phyloP scores from a whole-genome alignment of 179 eudicot genomes.

The Carnegiea gigantea region DNA sequence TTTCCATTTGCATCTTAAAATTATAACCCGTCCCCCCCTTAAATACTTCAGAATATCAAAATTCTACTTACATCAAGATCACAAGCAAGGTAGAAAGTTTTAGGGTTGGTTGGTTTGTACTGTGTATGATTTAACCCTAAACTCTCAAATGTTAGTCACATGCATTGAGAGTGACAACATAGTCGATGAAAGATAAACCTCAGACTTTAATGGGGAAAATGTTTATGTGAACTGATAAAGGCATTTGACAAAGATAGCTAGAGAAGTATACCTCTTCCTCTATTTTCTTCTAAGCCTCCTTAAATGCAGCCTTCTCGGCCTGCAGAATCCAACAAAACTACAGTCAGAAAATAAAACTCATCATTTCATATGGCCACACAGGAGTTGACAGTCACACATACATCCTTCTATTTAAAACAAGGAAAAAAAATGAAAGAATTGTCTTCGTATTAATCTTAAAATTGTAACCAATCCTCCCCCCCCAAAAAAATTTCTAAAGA shows the following conservation, averaged over 20 bases:
- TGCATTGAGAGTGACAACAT: not conserved
- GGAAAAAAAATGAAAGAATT: no score
- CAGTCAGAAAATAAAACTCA: constrained; percentile 6
- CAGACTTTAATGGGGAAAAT: not conserved
- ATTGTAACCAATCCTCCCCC: no score
- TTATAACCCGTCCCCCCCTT: no score
- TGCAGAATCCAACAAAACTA: constrained; percentile 31
- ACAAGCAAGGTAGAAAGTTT: not conserved
- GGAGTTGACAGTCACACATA: no score
- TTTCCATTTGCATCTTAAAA: no score
- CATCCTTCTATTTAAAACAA: no score
- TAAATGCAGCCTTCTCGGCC: no score
- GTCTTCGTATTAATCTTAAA: no score
- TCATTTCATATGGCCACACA: not conserved
- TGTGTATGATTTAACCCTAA: no score
- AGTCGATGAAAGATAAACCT: not conserved
- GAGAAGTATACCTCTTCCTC: no score
- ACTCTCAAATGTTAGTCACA: not conserved
- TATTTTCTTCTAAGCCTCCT: no score
- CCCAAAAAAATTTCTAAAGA: no score
- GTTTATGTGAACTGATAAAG: not conserved
- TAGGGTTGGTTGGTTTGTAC: not conserved
- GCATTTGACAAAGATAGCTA: not conserved
- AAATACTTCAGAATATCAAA: not conserved
- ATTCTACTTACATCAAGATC: not conserved